phyloP scores from a whole-genome alignment of 306 rosid genomes.

The Styphnolobium japonicum region DNA sequence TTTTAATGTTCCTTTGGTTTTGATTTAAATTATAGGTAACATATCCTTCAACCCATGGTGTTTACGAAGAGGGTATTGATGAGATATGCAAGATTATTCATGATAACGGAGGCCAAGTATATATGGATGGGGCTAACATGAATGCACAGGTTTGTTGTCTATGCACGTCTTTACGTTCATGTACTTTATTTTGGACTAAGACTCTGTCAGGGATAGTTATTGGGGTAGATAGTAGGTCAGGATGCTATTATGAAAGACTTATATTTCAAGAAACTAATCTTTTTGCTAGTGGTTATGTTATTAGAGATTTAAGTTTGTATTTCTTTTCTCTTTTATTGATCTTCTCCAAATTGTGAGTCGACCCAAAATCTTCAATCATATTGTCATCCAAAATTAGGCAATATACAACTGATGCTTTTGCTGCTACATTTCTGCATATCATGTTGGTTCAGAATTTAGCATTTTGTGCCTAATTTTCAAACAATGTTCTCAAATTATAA shows the following conservation, averaged over 20 bases:
- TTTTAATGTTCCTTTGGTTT: conserved; percentile 20
- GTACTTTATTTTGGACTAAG: not conserved
- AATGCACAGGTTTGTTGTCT: conserved; percentile 78
- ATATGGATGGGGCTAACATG: conserved; percentile 99
- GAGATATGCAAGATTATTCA: conserved; percentile 97
- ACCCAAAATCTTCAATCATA: not conserved
- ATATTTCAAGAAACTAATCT: not conserved
- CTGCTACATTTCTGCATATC: conserved; percentile 19
- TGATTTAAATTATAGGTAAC: conserved; percentile 72
- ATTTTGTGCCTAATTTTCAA: not conserved
- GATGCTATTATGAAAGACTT: not conserved
- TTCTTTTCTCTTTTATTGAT: not conserved
- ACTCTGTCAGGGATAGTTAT: not conserved
- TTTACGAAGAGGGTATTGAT: conserved; percentile 96
- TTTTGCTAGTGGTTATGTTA: not conserved
- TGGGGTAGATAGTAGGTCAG: not conserved
- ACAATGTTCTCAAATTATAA: conserved; percentile 3
- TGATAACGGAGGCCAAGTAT: conserved; percentile 98
- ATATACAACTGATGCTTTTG: not conserved
- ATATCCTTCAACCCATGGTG: conserved; percentile 99
- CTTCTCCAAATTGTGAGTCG: not conserved
- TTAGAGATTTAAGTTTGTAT: not conserved
- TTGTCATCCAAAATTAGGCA: not conserved
- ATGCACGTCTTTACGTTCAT: not conserved
- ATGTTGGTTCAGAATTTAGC: not conserved